Conservation (phyloP, 2,329 filamentous ascomycete species). For the Penicillium sp. region DNA sequence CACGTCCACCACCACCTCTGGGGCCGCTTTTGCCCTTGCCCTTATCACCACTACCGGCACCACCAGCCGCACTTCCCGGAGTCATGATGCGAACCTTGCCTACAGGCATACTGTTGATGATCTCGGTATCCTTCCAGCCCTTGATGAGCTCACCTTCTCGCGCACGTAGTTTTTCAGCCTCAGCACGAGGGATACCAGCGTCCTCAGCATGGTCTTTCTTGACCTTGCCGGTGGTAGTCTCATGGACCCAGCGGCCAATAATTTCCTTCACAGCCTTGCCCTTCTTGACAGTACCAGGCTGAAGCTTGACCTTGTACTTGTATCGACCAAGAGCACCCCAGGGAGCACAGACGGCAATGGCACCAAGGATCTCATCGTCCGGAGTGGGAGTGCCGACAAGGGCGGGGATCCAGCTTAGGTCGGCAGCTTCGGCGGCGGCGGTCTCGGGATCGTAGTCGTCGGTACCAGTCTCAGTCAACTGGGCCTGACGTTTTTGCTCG, state of each 20-base stretch:
- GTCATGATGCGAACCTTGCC: constrained; percentile 78
- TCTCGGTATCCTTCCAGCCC: constrained; percentile 75
- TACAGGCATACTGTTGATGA: constrained; percentile 76
- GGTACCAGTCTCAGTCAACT: constrained; percentile 66
- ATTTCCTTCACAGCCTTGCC: constrained; percentile 92
- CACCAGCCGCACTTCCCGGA: constrained; percentile 46
- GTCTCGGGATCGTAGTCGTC: constrained; percentile 59
- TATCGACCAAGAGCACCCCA: constrained; percentile 64
- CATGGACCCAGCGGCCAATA: constrained; percentile 73
- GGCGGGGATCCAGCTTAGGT: constrained; percentile 59
- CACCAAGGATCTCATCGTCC: constrained; percentile 70
- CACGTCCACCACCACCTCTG: constrained; percentile 24
- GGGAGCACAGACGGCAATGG: constrained; percentile 61
- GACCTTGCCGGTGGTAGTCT: constrained; percentile 49
- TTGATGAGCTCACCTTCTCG: constrained; percentile 82
- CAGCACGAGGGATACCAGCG: constrained; percentile 46
- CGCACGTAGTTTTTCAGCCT: constrained; percentile 77
- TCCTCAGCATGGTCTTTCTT: constrained; percentile 59
- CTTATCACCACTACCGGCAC: constrained; percentile 27
- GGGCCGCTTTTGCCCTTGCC: constrained; percentile 25
- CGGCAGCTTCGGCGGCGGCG: constrained; percentile 45
- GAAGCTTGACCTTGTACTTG: constrained; percentile 94
- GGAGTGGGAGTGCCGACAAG: constrained; percentile 73
- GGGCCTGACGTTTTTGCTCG: constrained; percentile 64
- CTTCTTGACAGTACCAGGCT: constrained; percentile 86